Base-by-base conservation (phyloP, 306 rosid genomes). In the Cucurbita argyrosperma region DNA sequence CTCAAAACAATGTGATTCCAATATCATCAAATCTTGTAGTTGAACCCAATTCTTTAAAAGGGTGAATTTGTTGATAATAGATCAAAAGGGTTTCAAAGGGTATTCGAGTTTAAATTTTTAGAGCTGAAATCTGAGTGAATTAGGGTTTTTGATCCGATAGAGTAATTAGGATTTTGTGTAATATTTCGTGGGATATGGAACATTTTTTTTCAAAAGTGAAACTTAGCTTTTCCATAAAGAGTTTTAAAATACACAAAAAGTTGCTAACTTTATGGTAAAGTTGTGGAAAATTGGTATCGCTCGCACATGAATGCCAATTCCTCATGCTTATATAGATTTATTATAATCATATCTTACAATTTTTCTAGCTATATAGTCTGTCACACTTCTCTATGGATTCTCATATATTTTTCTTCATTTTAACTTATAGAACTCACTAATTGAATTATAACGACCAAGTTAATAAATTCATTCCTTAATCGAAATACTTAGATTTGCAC, bases 1-100 rank as follows among this genome's bases (percentile, higher is more conserved):
- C 82, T 87, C 82, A 87, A 82, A 82, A 81, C 47, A 65, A 65
- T 72, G 15, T 76, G 45, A 63, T 77, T 69, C 74, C 45, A 49
- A 69, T 50, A 49, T 47, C 59, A 50, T 49, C 0, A 80, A 74
- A 66, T 49, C 65, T 75, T 59, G 74, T 69, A 1, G 43, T 30
- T 50, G 58, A 69, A 56, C 46, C 76, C 59, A 75, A 51, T 13
- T 26, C 54, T 26, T 55, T 9, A 59, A 56, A 30, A 43, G 26
- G 43, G 23, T 23, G 45, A 8, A 8, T 49, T 62, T 49, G 14
- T 47, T 69, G 18, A 57, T 39, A 12, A 23, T n/a, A 0, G 10
- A 63, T 65, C 52, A 40, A 64, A 64, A 64, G 4, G 10, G 4
- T 65, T 65, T 18, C 10, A 5, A 4, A 35, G 4, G 35, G 35